Conservation (phyloP, 2,329 filamentous ascomycete genomes). For the Davidsoniella australis region DNA sequence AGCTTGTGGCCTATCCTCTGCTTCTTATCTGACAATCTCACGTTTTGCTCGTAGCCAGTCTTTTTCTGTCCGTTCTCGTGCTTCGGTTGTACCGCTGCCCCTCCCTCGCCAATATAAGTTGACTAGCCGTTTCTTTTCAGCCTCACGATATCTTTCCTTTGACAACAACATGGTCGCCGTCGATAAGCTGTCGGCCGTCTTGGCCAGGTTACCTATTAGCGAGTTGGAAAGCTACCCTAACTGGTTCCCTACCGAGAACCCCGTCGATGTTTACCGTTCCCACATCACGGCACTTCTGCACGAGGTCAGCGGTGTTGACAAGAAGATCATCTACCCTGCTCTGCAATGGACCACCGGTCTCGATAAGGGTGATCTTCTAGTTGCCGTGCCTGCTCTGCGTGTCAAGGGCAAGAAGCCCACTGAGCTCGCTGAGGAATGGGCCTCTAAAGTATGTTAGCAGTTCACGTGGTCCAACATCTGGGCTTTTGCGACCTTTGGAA, state of each 20-base stretch:
- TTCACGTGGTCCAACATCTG: too few species aligned
- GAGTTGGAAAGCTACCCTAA: conserved; percentile 30
- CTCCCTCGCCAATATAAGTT: not conserved
- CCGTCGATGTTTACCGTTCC: conserved; percentile 62
- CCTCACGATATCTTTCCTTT: not conserved
- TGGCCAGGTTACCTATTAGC: conserved; percentile 21
- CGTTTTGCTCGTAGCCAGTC: not conserved
- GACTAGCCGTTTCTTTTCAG: not conserved
- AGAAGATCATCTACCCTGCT: conserved; percentile 53
- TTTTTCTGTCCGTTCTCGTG: too few species aligned
- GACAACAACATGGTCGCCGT: conserved; percentile 10
- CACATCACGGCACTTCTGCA: conserved; percentile 55
- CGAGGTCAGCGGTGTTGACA: conserved; percentile 52
- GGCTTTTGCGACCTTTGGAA: not conserved
- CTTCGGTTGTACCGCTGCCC: not conserved
- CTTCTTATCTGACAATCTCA: not conserved
- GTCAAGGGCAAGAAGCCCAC: conserved; percentile 54
- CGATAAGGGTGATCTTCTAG: conserved; percentile 67
- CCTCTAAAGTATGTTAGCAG: conserved; percentile 30
- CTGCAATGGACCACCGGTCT: conserved; percentile 64
- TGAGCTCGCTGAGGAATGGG: conserved; percentile 45
- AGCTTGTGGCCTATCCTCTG: not conserved
- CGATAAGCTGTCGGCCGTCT: conserved; percentile 12
- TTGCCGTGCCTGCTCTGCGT: conserved; percentile 65
- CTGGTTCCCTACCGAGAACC: conserved; percentile 53